These are phyloP conservation scores for Sporothrix brunneoviolacea DNA, from an alignment of 2,329 filamentous ascomycete species.

Conservation along the genomic window DNA sequence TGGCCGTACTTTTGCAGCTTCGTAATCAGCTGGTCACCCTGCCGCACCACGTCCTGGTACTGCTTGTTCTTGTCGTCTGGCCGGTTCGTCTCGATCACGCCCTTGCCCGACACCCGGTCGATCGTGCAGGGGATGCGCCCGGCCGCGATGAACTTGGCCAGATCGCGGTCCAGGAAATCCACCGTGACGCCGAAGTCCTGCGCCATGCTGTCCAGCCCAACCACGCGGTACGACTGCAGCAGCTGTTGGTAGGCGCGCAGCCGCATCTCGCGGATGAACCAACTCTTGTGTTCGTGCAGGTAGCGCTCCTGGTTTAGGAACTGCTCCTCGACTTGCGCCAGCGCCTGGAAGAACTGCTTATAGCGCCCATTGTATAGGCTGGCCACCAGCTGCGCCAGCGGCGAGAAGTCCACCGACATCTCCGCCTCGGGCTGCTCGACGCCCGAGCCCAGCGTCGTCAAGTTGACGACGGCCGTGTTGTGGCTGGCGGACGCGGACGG, in stretches of 20 bases:
- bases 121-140: slow-evolving; percentile 95
- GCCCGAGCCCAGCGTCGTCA: slow-evolving; percentile 71
- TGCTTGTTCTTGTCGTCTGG: slow-evolving; percentile 99
- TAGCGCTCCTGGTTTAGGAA: slow-evolving; percentile 94
- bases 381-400: slow-evolving; percentile 79
- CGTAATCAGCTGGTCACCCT: slow-evolving; percentile 95
- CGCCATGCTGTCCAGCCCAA: slow-evolving; percentile 96
- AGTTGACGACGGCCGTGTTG: slow-evolving; percentile 68
- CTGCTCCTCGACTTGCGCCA: slow-evolving; percentile 84
- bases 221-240: slow-evolving; percentile 92
- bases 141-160: slow-evolving; percentile 93
- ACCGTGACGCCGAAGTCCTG: slow-evolving; percentile 94
- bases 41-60: slow-evolving; percentile 95
- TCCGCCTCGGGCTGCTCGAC: slow-evolving; percentile 70
- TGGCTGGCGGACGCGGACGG: neutral
- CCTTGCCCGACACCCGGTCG: slow-evolving; percentile 91
- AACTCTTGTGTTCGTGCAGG: slow-evolving; percentile 88
- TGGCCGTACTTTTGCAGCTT: slow-evolving; percentile 99
- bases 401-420: slow-evolving; percentile 78
- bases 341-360: slow-evolving; percentile 83
- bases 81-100: slow-evolving; percentile 95
- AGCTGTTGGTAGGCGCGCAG: slow-evolving; percentile 94
- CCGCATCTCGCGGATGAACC: slow-evolving; percentile 98
- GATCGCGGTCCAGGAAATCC: slow-evolving; percentile 90
- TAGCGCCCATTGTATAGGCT: slow-evolving; percentile 93